Evolutionary conservation across 2,329 filamentous ascomycete species (phyloP).

Genomic region (Grosmannia serpens): DNA sequence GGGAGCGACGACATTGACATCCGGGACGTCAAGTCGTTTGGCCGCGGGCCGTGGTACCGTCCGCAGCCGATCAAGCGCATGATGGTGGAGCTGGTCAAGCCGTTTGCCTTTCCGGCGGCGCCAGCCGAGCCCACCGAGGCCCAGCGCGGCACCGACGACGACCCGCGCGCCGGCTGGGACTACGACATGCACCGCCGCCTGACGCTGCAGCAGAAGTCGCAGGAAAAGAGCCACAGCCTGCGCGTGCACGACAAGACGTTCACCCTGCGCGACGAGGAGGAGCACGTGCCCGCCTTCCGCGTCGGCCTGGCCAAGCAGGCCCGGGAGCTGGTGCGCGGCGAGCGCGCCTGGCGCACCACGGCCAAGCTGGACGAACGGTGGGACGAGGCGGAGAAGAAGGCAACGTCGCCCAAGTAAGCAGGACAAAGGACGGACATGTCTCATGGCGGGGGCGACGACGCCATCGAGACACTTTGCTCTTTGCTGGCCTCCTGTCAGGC

Average conservation of each 20-base stretch:
- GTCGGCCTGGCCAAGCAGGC: constrained; percentile 45
- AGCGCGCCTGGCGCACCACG: constrained; percentile 46
- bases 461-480: background rate
- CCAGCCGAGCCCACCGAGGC: constrained; percentile 40
- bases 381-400: background rate
- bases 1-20: background rate
- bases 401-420: background rate
- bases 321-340: constrained; percentile 46
- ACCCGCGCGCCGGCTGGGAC: constrained; percentile 44
- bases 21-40: background rate
- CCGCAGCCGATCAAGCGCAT: constrained; percentile 75
- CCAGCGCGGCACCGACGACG: constrained; percentile 8
- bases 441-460: too few species aligned
- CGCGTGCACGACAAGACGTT: constrained; percentile 6
- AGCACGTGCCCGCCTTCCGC: constrained; percentile 25
- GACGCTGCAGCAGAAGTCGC: constrained; percentile 19
- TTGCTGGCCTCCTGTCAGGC: background rate
- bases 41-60: constrained; percentile 49
- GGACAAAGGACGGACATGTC: background rate
- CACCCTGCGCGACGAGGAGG: constrained; percentile 20
- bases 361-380: background rate
- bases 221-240: constrained; percentile 10
- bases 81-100: constrained; percentile 79
- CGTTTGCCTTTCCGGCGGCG: constrained; percentile 76
- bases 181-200: constrained; percentile 37